Evolutionary conservation across 108 stramenopile species (phyloP).

Genomic region (Skeletonema grethae): DNA sequence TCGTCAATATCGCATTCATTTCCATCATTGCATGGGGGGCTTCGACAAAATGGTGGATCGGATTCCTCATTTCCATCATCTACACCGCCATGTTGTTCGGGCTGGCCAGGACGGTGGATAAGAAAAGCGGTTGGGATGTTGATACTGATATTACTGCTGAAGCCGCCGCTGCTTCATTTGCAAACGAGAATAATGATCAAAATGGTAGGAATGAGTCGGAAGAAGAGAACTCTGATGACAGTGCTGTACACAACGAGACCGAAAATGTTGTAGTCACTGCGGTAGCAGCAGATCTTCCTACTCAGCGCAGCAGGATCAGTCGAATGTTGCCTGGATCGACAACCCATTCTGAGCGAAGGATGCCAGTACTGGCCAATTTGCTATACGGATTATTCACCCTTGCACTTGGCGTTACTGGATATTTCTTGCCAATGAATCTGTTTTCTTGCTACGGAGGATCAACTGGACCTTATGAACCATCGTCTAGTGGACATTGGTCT

Average conservation of each 20-base stretch:
- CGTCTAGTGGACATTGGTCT: slow-evolving; percentile 17
- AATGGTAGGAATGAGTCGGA: not conserved
- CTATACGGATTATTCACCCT: slow-evolving; percentile 17
- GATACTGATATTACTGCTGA: not conserved
- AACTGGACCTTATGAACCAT: not conserved
- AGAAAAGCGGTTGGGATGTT: slow-evolving; percentile 16
- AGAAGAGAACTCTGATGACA: not conserved
- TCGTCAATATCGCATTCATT: slow-evolving; percentile 29
- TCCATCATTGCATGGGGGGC: slow-evolving; percentile 28
- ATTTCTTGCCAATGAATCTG: slow-evolving; percentile 22
- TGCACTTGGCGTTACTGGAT: slow-evolving; percentile 24
- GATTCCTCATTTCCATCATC: slow-evolving; percentile 13
- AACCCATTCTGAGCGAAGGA: not conserved
- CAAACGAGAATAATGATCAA: not conserved
- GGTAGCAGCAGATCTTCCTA: not conserved
- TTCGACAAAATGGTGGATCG: slow-evolving; percentile 10
- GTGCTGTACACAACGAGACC: not conserved
- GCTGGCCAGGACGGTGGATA: slow-evolving; percentile 9
- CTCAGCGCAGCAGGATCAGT: too few relatives aligned
- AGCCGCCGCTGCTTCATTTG: not conserved
- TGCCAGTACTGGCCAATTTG: slow-evolving; percentile 22
- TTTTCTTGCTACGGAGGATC: not conserved
- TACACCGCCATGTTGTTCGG: slow-evolving; percentile 22
- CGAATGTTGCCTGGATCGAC: not conserved
- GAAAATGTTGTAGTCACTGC: not conserved